Conservation (phyloP, 768 basidiomycete species). For the Leccinellum luteum region DNA sequence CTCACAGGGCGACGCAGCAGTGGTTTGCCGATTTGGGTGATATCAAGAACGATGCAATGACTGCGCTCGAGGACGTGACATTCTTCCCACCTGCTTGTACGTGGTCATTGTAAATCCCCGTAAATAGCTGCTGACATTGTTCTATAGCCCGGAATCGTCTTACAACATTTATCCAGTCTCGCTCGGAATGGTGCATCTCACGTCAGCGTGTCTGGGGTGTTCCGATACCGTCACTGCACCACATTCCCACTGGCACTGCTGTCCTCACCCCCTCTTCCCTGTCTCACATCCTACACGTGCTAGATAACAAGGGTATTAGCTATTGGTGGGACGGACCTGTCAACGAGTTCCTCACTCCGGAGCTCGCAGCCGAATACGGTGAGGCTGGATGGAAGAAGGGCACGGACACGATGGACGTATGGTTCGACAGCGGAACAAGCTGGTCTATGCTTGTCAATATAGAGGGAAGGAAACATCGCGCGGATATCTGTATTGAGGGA, state of each 20-base stretch:
- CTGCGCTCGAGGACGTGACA: constrained; percentile 62
- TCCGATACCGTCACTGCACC: constrained; percentile 87
- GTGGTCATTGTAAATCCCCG: constrained; percentile 22
- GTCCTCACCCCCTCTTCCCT: constrained; percentile 65
- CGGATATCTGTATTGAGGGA: constrained; percentile 92
- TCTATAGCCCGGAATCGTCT: constrained; percentile 79
- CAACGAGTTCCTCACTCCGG: constrained; percentile 73
- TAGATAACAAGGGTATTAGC: constrained; percentile 69
- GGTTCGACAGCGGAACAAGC: constrained; percentile 96
- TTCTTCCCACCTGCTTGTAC: constrained; percentile 79
- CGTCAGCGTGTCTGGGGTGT: constrained; percentile 97
- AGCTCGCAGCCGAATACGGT: constrained; percentile 46
- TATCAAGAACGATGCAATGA: constrained; percentile 75
- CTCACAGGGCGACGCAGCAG: constrained; percentile 80
- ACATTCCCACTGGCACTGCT: constrained; percentile 56
- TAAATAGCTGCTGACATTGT: background rate
- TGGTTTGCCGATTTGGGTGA: constrained; percentile 94
- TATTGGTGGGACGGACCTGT: constrained; percentile 92
- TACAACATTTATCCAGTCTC: constrained; percentile 77
- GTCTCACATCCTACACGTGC: constrained; percentile 70
- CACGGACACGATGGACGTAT: constrained; percentile 97
- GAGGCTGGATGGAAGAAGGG: constrained; percentile 66
- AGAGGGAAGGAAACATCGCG: constrained; percentile 43
- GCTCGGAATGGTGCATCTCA: constrained; percentile 99
- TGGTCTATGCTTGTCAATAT: constrained; percentile 73